A percentile compares a stretch with the other conserved stretches of the same genome.
Evolutionary conservation across 192 early-diverging fungal species (phyloP).

Genomic region (Coemansia sp.): DNA sequence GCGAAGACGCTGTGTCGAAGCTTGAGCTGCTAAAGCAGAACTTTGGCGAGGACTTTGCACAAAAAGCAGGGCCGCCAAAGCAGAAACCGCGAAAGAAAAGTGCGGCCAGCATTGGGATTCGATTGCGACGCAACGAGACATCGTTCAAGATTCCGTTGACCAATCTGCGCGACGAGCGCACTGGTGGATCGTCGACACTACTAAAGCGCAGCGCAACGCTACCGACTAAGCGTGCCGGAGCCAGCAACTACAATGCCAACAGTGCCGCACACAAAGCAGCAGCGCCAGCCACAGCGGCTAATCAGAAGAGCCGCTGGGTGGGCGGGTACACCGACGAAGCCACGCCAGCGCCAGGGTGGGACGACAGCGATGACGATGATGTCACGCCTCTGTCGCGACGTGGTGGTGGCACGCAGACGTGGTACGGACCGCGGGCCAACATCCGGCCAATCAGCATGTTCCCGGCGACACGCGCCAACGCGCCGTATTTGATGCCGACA

Average conservation of each 20-base stretch:
- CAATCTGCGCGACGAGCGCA: slow-evolving; percentile 26
- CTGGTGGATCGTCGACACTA: background rate
- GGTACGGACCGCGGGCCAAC: slow-evolving; percentile 41
- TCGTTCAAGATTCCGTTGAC: slow-evolving; percentile 30
- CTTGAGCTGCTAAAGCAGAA: no score
- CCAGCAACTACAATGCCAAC: background rate
- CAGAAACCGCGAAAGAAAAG: slow-evolving; percentile 12
- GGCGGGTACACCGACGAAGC: slow-evolving; percentile 22
- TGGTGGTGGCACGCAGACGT: slow-evolving; percentile 34
- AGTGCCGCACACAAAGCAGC: background rate
- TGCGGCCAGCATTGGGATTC: slow-evolving; percentile 21
- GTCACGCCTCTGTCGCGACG: slow-evolving; percentile 20
- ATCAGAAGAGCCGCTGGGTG: slow-evolving; percentile 38
- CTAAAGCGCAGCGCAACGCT: slow-evolving; percentile 50
- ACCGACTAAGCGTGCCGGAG: slow-evolving; percentile 29
- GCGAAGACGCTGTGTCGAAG: background rate
- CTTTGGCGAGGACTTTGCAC: background rate
- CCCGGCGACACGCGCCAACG: slow-evolving; percentile 22
- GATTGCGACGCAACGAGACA: slow-evolving; percentile 29
- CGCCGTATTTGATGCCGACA: slow-evolving; percentile 27
- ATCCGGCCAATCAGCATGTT: slow-evolving; percentile 48
- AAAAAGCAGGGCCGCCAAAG: background rate
- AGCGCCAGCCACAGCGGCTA: background rate
- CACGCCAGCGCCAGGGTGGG: slow-evolving; percentile 30
- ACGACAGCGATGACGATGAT: slow-evolving; percentile 30